Conservation (phyloP, 495 filamentous ascomycete genomes). For the Penicillium bovifimosum region DNA sequence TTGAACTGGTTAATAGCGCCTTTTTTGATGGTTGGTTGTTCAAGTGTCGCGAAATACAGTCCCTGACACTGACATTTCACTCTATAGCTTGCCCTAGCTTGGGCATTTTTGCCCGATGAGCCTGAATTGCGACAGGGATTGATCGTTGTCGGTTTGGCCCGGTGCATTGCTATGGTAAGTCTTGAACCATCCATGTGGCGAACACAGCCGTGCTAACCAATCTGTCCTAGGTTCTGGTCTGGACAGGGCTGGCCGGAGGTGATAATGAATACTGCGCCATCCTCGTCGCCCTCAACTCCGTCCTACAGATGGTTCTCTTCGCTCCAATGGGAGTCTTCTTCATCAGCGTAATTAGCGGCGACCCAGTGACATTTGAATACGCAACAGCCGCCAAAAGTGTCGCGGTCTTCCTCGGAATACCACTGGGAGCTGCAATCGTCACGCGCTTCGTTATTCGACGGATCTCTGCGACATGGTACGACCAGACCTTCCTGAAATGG, state of each 20-base stretch:
- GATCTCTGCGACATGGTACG: slow-evolving; percentile 56
- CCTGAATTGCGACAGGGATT: slow-evolving; percentile 61
- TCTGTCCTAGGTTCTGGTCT: slow-evolving; percentile 59
- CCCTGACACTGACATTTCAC: background rate
- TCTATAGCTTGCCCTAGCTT: slow-evolving; percentile 55
- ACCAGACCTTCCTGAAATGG: slow-evolving; percentile 63
- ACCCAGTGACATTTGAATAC: slow-evolving; percentile 54
- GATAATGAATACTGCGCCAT: slow-evolving; percentile 85
- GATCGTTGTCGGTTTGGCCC: slow-evolving; percentile 69
- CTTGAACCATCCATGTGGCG: background rate
- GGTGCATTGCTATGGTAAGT: slow-evolving; percentile 77
- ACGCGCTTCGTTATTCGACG: slow-evolving; percentile 62
- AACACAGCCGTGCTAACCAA: background rate
- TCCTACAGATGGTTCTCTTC: slow-evolving; percentile 82
- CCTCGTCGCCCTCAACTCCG: slow-evolving; percentile 80
- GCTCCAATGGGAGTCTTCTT: slow-evolving; percentile 77
- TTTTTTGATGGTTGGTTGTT: slow-evolving; percentile 66
- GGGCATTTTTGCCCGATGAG: slow-evolving; percentile 77
- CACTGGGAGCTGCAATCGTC: slow-evolving; percentile 69
- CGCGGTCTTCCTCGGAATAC: slow-evolving; percentile 81
- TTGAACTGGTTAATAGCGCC: slow-evolving; percentile 91
- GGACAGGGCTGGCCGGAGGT: slow-evolving; percentile 73
- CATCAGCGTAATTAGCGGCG: slow-evolving; percentile 58
- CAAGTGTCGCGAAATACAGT: background rate
- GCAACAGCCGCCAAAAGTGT: slow-evolving; percentile 70